Conservation (phyloP, 2,329 filamentous ascomycete species). For the Aureobasidium sp. region DNA sequence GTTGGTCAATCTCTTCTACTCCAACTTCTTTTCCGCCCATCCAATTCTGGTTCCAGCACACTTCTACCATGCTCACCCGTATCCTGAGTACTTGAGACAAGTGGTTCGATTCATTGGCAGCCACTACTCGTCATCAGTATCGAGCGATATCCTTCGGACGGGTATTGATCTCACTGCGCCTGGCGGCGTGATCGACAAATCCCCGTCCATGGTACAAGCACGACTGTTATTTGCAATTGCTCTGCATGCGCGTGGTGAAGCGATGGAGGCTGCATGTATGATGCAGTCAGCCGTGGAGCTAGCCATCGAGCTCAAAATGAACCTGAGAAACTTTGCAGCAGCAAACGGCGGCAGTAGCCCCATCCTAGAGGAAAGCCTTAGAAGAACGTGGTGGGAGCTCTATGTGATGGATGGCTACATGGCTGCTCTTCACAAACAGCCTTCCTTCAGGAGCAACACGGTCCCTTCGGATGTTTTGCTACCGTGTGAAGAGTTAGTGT, state of each 20-base stretch:
- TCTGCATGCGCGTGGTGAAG: conserved; percentile 67
- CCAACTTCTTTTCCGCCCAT: conserved; percentile 47
- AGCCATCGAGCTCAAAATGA: conserved; percentile 68
- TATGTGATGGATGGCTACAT: conserved; percentile 80
- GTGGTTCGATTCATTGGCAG: conserved; percentile 51
- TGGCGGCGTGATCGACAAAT: conserved; percentile 13
- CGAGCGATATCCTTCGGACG: conserved; percentile 36
- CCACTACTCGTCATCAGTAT: conserved; percentile 41
- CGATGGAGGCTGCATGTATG: conserved; percentile 58
- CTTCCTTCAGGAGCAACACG: conserved; percentile 61
- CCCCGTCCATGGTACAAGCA: conserved; percentile 60
- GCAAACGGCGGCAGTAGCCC: conserved; percentile 55
- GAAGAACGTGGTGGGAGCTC: conserved; percentile 84
- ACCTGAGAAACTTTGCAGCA: conserved; percentile 58
- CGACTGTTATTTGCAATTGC: conserved; percentile 69
- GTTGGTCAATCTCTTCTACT: conserved; percentile 47
- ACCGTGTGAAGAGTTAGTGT: conserved; percentile 77
- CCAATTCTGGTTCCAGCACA: conserved; percentile 46
- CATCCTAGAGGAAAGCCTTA: conserved; percentile 71
- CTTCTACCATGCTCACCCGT: conserved; percentile 30
- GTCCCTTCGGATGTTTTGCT: conserved; percentile 60
- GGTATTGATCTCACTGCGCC: conserved; percentile 40
- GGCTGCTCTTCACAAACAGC: conserved; percentile 66
- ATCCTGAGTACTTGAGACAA: conserved; percentile 41
- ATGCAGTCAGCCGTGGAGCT: conserved; percentile 61